phyloP scores from a whole-genome alignment of 352 stramenopile genomes.

The Globisporangium mamillatum region DNA sequence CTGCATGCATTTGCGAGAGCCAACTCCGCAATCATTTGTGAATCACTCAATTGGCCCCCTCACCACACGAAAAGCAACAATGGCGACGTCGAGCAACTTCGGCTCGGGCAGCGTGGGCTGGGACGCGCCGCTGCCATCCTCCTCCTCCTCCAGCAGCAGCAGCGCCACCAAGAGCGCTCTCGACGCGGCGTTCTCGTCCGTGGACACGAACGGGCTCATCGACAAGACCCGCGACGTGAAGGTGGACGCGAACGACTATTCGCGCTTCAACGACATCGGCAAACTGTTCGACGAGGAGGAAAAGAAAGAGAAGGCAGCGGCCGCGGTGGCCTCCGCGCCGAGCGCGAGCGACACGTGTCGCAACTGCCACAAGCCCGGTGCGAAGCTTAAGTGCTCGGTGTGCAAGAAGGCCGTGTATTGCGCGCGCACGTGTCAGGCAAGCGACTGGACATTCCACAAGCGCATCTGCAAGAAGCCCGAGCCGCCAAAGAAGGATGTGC shows the following conservation, averaged over 20 bases:
- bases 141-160: not conserved
- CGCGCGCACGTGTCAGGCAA: conserved; percentile 72
- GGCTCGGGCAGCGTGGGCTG: conserved; percentile 36
- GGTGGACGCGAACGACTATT: conserved; percentile 85
- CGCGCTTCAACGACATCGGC: conserved; percentile 80
- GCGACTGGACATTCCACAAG: conserved; percentile 87
- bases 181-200: conserved; percentile 7
- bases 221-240: conserved; percentile 61
- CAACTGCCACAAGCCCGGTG: conserved; percentile 74
- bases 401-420: conserved; percentile 88
- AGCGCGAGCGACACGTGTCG: conserved; percentile 39
- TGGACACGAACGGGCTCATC: conserved; percentile 50
- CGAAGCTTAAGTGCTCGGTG: conserved; percentile 85
- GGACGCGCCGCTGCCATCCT: conserved; percentile 36
- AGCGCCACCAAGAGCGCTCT: not conserved
- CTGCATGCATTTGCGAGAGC: too few relatives aligned
- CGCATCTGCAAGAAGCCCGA: conserved; percentile 86
- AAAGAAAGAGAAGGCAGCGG: conserved; percentile 16
- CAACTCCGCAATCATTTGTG: not conserved
- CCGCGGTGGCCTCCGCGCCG: conserved; percentile 7
- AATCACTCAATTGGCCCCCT: not conserved
- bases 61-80: not conserved
- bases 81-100: not conserved
- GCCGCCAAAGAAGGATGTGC: conserved; percentile 46
- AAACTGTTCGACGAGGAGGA: conserved; percentile 37